Base-by-base conservation (phyloP, 768 basidiomycete species). In the Rhizopogon sp. region DNA sequence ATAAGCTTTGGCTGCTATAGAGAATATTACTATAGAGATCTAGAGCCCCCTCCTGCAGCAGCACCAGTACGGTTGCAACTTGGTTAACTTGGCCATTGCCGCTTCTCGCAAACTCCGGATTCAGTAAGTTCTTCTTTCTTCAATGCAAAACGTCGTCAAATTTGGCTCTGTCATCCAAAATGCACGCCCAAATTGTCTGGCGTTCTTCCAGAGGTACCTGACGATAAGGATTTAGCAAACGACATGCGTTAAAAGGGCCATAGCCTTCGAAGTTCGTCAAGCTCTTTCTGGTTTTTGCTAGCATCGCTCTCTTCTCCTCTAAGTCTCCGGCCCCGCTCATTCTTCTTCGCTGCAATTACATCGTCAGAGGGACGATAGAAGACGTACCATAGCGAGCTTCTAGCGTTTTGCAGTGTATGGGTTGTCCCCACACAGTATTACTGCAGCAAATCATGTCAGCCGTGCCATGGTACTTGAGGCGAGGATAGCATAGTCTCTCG, bases 11-110 rank as follows among this genome's bases (percentile, higher is more conserved):
- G 14, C 25, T 4, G 4, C 82, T 77, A 9, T 87, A 84, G 29
- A 90, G 79, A 46, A 89, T 72, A 54, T 84, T 80, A 29, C 81
- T 88, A 70, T 98, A 98, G 47, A 81, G 74, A 63, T 90, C 86
- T 4, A 94, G 72, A 9, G 89, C 84, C 64, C 64, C 87, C 85
- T 71, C 97, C 94, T 35, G 94, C 84, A 22, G 83, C 81, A 25
- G 88, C 85, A 25, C 25, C 25, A 25, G 82, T 85, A 41, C 89
- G 84, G 20, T 20, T 20, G 20, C 20, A 20, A 20, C 20, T 20
- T 20, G 20, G 20, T 20, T 20, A 2, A 20, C 20, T 20, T 20
- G 47, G 65, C 71, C 17, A 89, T 70, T 56, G 90, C 87, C 2
- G 79, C 80, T 62, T 84, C 64, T 87, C 85, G 47, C 78, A 77